These are phyloP conservation scores for Escovopsis sp. DNA, from an alignment of 2,329 filamentous ascomycete species.

Conservation along the genomic window DNA sequence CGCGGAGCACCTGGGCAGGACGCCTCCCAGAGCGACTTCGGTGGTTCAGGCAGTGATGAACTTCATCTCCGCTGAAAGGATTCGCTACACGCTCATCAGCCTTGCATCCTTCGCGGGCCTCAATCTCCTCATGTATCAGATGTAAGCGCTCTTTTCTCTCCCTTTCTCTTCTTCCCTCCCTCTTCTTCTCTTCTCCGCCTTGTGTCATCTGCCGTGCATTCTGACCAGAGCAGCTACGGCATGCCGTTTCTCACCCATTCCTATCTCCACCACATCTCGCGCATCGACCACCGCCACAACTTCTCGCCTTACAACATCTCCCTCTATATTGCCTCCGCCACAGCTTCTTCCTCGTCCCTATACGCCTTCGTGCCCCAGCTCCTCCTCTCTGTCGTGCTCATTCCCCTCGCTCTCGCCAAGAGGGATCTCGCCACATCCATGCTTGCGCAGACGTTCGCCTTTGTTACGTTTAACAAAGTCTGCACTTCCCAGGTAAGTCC, in stretches of 20 bases:
- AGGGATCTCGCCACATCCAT: conserved; percentile 69
- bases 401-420: conserved; percentile 65
- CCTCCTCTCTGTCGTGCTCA: conserved; percentile 58
- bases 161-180: not conserved
- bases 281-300: conserved; percentile 94
- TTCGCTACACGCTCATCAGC: conserved; percentile 47
- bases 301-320: conserved; percentile 93
- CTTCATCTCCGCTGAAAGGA: conserved; percentile 38
- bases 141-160: conserved; percentile 35
- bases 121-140: conserved; percentile 63
- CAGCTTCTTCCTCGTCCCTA: conserved; percentile 24
- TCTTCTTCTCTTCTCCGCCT: no score
- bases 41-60: conserved; percentile 11
- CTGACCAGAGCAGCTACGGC: conserved; percentile 46
- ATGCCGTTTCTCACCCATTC: conserved; percentile 74
- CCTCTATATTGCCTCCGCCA: conserved; percentile 69
- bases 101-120: conserved; percentile 57
- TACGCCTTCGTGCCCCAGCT: conserved; percentile 78
- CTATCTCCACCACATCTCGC: conserved; percentile 80
- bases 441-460: conserved; percentile 91
- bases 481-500: conserved; percentile 80
- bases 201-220: no score
- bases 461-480: conserved; percentile 97
- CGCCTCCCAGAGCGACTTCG: conserved; percentile 8
- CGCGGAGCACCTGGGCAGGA: conserved; percentile 25